phyloP scores from a whole-genome alignment of 2,329 filamentous ascomycete species.

The Parafenestella ontariensis region DNA sequence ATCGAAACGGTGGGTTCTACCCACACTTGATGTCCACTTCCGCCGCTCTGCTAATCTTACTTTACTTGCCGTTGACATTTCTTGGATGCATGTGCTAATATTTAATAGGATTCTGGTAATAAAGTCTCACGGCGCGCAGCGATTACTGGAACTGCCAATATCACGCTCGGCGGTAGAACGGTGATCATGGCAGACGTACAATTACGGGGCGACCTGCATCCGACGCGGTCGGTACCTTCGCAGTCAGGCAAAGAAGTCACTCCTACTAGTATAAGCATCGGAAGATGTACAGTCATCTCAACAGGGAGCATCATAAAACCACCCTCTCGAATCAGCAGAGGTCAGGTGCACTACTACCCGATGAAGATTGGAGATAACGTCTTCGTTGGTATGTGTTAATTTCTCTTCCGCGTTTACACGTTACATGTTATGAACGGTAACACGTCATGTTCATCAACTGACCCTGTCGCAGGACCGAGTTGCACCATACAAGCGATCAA shows the following conservation, averaged over 20 bases:
- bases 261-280: conserved; percentile 76
- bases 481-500: conserved; percentile 82
- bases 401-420: background rate
- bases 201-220: conserved; percentile 83
- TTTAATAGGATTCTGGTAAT: conserved; percentile 86
- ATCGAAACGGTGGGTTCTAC: conserved; percentile 90
- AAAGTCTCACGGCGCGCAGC: conserved; percentile 93
- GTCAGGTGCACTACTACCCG: conserved; percentile 78
- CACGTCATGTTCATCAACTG: background rate
- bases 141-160: conserved; percentile 95
- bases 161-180: conserved; percentile 92
- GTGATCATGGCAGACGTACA: conserved; percentile 95
- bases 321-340: conserved; percentile 81
- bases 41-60: background rate
- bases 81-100: background rate
- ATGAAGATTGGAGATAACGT: conserved; percentile 95
- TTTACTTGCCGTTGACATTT: background rate
- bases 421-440: background rate
- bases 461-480: conserved; percentile 45
- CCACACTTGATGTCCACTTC: background rate
- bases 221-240: conserved; percentile 47
- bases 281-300: conserved; percentile 88
- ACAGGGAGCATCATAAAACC: conserved; percentile 80
- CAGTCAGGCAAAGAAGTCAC: conserved; percentile 42
- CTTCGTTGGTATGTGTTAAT: conserved; percentile 72